Conservation (phyloP, 805 yeast species). For the Nakazawaea pomicola region DNA sequence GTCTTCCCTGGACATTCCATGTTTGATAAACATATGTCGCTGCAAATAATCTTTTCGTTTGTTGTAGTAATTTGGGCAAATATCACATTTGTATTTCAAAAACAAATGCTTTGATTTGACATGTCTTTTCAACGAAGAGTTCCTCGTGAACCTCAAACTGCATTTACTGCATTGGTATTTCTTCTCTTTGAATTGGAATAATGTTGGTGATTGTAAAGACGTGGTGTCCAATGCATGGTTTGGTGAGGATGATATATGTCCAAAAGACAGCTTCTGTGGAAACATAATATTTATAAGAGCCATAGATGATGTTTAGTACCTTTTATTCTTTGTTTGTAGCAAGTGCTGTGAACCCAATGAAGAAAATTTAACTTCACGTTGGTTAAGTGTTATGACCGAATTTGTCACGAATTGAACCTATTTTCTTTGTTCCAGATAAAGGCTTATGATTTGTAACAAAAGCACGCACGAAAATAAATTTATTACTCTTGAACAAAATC, state of each 20-base stretch:
- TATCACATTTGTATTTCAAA: constrained; percentile 10
- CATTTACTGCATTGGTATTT: constrained; percentile 6
- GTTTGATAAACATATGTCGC: constrained; percentile 11
- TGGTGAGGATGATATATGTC: background rate
- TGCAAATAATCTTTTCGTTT: constrained; percentile 10
- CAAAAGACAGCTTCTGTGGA: background rate
- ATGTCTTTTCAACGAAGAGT: constrained; percentile 11
- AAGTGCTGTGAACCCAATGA: too few relatives aligned
- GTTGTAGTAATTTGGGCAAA: constrained; percentile 10
- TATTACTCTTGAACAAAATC: too few relatives aligned
- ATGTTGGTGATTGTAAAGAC: too few relatives aligned
- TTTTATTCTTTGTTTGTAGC: too few relatives aligned
- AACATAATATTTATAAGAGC: constrained; percentile 4
- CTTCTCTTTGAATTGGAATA: too few relatives aligned
- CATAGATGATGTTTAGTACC: too few relatives aligned
- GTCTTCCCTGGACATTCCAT: constrained; percentile 9
- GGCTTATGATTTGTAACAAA: too few relatives aligned
- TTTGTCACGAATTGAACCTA: too few relatives aligned
- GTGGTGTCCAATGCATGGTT: background rate
- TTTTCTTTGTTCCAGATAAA: too few relatives aligned
- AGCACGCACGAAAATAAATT: too few relatives aligned
- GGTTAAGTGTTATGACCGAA: too few relatives aligned
- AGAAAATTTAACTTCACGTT: too few relatives aligned
- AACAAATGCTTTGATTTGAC: constrained; percentile 7
- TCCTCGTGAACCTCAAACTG: constrained; percentile 8